Evolutionary conservation across 768 basidiomycete genomes (phyloP).

Genomic region (Mycena vitilis): DNA sequence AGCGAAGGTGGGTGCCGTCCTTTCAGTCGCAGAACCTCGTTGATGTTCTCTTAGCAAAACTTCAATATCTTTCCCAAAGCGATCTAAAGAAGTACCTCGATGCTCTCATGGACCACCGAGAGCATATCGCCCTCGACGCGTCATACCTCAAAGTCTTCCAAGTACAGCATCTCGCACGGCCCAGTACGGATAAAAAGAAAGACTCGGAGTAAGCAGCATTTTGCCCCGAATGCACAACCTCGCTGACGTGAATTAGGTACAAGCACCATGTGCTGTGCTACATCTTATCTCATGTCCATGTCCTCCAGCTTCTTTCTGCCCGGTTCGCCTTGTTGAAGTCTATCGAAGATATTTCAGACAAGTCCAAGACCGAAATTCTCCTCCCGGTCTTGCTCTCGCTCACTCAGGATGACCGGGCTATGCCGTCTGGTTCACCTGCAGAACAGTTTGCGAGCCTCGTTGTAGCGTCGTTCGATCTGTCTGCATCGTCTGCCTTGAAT

Average conservation of each 20-base stretch:
- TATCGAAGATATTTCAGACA: conserved; percentile 60
- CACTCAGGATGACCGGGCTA: conserved; percentile 42
- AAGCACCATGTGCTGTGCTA: conserved; percentile 80
- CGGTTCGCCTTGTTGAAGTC: conserved; percentile 66
- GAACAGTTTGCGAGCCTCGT: conserved; percentile 54
- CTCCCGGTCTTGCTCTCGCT: conserved; percentile 63
- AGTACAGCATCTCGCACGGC: conserved; percentile 61
- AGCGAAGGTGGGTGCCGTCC: conserved; percentile 59
- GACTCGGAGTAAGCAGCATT: conserved; percentile 59
- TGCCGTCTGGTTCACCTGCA: conserved; percentile 36
- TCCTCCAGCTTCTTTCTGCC: conserved; percentile 59
- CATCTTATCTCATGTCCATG: conserved; percentile 81
- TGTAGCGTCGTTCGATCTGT: conserved; percentile 64
- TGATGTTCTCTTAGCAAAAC: conserved; percentile 46
- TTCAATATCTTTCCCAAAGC: conserved; percentile 78
- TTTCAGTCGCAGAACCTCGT: background rate
- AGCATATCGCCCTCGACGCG: conserved; percentile 71
- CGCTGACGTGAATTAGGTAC: conserved; percentile 57
- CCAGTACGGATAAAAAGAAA: conserved; percentile 67
- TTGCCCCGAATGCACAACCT: background rate
- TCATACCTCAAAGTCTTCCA: conserved; percentile 71
- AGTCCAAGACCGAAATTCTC: conserved; percentile 62
- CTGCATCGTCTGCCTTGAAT: conserved; percentile 59
- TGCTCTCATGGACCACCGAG: conserved; percentile 59
- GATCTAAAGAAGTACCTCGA: conserved; percentile 71